phyloP scores from a whole-genome alignment of 2,329 filamentous ascomycete species.

The Leptographium radiaticola region DNA sequence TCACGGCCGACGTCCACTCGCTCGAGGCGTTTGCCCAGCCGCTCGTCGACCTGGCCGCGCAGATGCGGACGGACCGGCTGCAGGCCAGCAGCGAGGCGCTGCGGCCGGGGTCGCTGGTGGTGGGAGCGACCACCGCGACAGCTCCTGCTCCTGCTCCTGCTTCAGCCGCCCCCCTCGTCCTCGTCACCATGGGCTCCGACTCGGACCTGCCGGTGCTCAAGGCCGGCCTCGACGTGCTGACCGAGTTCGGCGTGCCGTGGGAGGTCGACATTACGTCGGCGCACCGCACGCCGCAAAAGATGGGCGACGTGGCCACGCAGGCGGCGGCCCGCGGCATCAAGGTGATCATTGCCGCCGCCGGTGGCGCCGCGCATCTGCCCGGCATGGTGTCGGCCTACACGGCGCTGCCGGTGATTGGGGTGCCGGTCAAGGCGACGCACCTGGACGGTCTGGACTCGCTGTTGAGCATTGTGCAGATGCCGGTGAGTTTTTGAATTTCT shows the following conservation, averaged over 20 bases:
- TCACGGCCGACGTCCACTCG: conserved; percentile 50
- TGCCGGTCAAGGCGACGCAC: conserved; percentile 62
- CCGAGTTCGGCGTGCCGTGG: conserved; percentile 59
- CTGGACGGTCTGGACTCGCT: conserved; percentile 61
- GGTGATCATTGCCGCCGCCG: conserved; percentile 64
- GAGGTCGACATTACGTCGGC: conserved; percentile 67
- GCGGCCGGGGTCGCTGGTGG: conserved; percentile 19
- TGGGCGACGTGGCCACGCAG: conserved; percentile 52
- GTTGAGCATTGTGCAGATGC: conserved; percentile 67
- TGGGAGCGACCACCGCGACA: background rate
- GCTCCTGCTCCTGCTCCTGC: background rate
- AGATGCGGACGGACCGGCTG: conserved; percentile 42
- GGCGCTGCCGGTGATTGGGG: conserved; percentile 60
- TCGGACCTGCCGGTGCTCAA: conserved; percentile 59
- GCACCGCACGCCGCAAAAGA: conserved; percentile 58
- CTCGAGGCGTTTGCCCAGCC: conserved; percentile 46
- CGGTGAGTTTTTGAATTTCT: conserved; percentile 29
- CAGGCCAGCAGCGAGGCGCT: conserved; percentile 24
- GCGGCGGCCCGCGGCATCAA: conserved; percentile 54
- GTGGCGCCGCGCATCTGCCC: conserved; percentile 59
- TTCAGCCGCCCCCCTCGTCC: conserved; percentile 36
- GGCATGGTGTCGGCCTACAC: conserved; percentile 66
- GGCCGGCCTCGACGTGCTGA: conserved; percentile 52
- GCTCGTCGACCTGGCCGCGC: conserved; percentile 52
- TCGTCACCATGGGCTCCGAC: conserved; percentile 76